Evolutionary conservation across 2,329 filamentous ascomycete species (phyloP), one percentile per base, ranked within the genome.

Genomic region (Sporothrix schenckii): DNA sequence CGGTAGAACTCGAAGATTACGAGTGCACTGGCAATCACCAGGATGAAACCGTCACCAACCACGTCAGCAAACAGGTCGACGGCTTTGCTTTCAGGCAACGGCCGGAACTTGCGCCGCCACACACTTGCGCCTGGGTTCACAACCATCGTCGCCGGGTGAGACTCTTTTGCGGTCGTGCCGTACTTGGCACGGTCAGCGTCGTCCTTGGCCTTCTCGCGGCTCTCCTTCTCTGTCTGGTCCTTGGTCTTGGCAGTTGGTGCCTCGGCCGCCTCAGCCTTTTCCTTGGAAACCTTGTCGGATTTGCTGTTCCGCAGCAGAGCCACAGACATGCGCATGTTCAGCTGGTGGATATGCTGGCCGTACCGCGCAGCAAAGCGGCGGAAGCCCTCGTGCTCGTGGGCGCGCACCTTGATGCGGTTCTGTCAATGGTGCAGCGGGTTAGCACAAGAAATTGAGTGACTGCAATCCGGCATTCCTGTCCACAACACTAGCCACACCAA

Each of bases 61-160:
- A 90, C 88, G 75, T 90, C 88, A 54, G 88, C 88, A 74, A 90
- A 90, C 9, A 90, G 79, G 75, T 90, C 88, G 13, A 90, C 88
- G 10, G 88, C 88, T 78, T 90, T 90, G 19, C 78, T 82, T 76
- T 90, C 88, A 11, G 88, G 87, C n/a, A 90, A 79, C 7, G 87
- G 78, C 67, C 88, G 81, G 76, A 90, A 90, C 75, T 86, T 87
- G 71, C 88, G 85, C 72, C 76, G 84, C 88, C 88, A 90, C 13
- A 90, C 80, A 74, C 84, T 89, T 58, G 44, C 47, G 34, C 41
- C 71, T 47, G 72, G 63, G 41, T 60, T 44, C 47, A 72, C 69
- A 67, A 70, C 73, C 44, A 77, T 78, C 44, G 71, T 39, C n/a
- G 76, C 73, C 27, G 81, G 80, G 61, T 81, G 79, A 66, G 81